phyloP scores from a whole-genome alignment of 495 filamentous ascomycete genomes.

The Xylaria bambusicola region DNA sequence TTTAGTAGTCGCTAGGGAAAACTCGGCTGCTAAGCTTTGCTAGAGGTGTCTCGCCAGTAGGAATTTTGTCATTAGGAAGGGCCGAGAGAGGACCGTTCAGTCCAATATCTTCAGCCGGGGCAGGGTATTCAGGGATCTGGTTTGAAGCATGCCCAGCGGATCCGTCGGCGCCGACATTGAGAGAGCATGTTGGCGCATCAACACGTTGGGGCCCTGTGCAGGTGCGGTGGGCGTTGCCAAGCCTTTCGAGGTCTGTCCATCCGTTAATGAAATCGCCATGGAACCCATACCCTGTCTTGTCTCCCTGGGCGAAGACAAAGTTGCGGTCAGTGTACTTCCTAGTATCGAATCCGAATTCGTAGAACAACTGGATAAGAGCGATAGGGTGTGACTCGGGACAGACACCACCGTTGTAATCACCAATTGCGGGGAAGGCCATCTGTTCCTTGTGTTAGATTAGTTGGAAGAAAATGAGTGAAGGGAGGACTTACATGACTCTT shows the following conservation, averaged over 20 bases:
- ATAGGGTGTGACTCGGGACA: slow-evolving; percentile 64
- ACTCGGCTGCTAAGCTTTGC: not conserved
- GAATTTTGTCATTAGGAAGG: slow-evolving; percentile 12
- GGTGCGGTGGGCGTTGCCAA: slow-evolving; percentile 47
- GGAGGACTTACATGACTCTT: slow-evolving; percentile 60
- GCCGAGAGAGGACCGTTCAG: slow-evolving; percentile 7
- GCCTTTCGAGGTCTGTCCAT: slow-evolving; percentile 58
- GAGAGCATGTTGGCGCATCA: slow-evolving; percentile 15
- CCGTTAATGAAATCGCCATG: slow-evolving; percentile 77
- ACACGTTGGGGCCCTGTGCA: slow-evolving; percentile 35
- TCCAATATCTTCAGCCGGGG: slow-evolving; percentile 13
- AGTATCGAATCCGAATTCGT: slow-evolving; percentile 65
- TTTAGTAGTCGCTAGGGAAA: slow-evolving; percentile 2
- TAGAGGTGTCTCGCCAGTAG: slow-evolving; percentile 4
- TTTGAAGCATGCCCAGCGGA: slow-evolving; percentile 4
- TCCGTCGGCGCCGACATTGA: slow-evolving; percentile 13
- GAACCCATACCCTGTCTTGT: slow-evolving; percentile 70
- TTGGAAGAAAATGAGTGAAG: slow-evolving; percentile 25
- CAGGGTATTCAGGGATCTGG: not conserved
- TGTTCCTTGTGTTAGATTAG: not conserved
- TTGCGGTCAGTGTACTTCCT: slow-evolving; percentile 48
- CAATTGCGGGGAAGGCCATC: slow-evolving; percentile 26
- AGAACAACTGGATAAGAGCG: slow-evolving; percentile 63
- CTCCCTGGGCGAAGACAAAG: slow-evolving; percentile 65
- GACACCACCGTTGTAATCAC: slow-evolving; percentile 53